These are phyloP conservation scores for Candida tallmaniae DNA, from an alignment of 805 yeast genomes.

Conservation along the genomic window DNA sequence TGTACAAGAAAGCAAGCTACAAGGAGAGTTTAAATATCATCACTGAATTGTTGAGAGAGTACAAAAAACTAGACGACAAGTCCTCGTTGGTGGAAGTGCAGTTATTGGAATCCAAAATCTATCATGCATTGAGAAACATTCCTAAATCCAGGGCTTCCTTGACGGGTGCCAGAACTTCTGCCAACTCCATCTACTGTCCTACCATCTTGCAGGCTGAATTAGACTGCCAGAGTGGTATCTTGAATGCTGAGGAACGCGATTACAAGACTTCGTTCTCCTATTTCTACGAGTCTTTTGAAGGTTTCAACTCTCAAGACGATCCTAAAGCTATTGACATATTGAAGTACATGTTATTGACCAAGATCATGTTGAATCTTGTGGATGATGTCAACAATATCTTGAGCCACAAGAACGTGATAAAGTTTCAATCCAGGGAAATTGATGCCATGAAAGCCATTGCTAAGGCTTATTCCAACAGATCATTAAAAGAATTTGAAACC, in stretches of 20 bases:
- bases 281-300: constrained; percentile 93
- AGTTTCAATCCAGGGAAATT: constrained; percentile 77
- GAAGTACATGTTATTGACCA: constrained; percentile 88
- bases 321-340: constrained; percentile 63
- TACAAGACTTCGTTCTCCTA: constrained; percentile 94
- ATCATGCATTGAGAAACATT: constrained; percentile 84
- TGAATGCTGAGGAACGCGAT: constrained; percentile 96
- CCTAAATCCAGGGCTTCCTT: constrained; percentile 89
- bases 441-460: constrained; percentile 97
- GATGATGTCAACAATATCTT: constrained; percentile 82
- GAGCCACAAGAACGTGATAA: constrained; percentile 60
- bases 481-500: constrained; percentile 86
- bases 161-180: constrained; percentile 93
- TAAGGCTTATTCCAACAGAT: constrained; percentile 82
- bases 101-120: constrained; percentile 82
- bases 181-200: constrained; percentile 95
- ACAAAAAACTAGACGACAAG: constrained; percentile 92
- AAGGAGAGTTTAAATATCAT: constrained; percentile 71
- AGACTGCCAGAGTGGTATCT: constrained; percentile 90
- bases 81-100: constrained; percentile 94
- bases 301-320: constrained; percentile 68
- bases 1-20: constrained; percentile 60
- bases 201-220: constrained; percentile 91
- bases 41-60: constrained; percentile 69
- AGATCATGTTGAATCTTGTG: constrained; percentile 84